Percentiles rank a stretch among this genome's conserved stretches.
phyloP scores from a whole-genome alignment of 768 basidiomycete species.

The Hygrocybe punicea region DNA sequence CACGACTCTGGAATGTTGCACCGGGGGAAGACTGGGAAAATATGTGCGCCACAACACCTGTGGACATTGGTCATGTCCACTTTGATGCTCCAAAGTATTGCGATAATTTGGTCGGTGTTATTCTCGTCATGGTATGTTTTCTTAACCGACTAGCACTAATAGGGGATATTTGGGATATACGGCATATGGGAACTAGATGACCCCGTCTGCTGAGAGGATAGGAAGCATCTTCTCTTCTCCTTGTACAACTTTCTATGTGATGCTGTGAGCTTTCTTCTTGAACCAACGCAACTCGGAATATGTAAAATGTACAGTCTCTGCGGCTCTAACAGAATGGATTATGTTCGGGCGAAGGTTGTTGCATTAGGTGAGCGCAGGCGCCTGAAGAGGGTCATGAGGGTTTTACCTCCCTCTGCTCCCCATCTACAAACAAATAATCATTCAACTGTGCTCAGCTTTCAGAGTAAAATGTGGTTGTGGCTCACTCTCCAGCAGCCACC shows the following conservation, averaged over 20 bases:
- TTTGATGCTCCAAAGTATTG: neutral
- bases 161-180: neutral
- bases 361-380: conserved; percentile 58
- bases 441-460: too few relatives aligned
- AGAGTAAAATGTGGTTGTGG: conserved; percentile 9
- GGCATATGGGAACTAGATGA: neutral
- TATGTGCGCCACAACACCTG: neutral
- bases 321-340: too few relatives aligned
- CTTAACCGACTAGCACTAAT: neutral
- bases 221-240: too few relatives aligned
- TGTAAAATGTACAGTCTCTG: too few relatives aligned
- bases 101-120: neutral
- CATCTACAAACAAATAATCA: conserved; percentile 45
- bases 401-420: conserved; percentile 69
- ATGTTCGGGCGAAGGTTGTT: too few relatives aligned
- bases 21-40: neutral
- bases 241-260: too few relatives aligned
- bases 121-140: neutral
- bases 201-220: too few relatives aligned
- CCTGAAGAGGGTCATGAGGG: conserved; percentile 62
- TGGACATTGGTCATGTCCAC: neutral
- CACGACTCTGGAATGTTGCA: neutral
- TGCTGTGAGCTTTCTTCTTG: too few relatives aligned
- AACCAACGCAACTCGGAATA: too few relatives aligned
- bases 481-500: conserved; percentile 71